Evolutionary conservation across 129 eudicot genomes (phyloP).

Genomic region (Chrysanthemum lavandulifolium): DNA sequence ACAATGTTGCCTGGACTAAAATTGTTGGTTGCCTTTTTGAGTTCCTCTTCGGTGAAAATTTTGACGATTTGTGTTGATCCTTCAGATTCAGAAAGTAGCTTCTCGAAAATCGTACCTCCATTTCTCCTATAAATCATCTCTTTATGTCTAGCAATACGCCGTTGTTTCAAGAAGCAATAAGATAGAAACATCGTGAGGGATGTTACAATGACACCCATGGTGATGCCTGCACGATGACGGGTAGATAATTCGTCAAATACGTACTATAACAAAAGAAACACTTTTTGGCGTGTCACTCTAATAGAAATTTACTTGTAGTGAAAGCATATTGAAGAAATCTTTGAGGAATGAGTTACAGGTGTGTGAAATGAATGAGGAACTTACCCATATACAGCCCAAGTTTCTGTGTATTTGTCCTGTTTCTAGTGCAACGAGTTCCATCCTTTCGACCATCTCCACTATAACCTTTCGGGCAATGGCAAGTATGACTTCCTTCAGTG

Average conservation of each 20-base stretch:
- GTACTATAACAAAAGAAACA: background rate
- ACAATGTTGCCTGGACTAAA: slow-evolving; percentile 7
- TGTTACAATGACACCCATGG: slow-evolving; percentile 14
- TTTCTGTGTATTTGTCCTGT: slow-evolving; percentile 4
- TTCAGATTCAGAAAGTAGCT: slow-evolving; percentile 26
- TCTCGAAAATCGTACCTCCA: slow-evolving; percentile 26
- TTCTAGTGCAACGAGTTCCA: slow-evolving; percentile 6
- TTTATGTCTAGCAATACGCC: slow-evolving; percentile 17
- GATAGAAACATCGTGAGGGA: slow-evolving; percentile 18
- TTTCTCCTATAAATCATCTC: slow-evolving; percentile 28
- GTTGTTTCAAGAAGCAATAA: slow-evolving; percentile 22
- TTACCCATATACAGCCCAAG: slow-evolving; percentile 23
- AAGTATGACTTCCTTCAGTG: slow-evolving; percentile 4
- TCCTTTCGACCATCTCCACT: slow-evolving; percentile 7
- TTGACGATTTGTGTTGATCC: slow-evolving; percentile 14
- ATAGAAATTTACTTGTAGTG: no score
- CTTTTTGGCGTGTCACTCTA: no score
- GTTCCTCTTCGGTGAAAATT: slow-evolving; percentile 29
- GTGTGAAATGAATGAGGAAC: background rate
- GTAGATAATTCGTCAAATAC: background rate
- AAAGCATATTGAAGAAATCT: no score
- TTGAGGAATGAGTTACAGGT: background rate
- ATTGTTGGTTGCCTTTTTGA: slow-evolving; percentile 28
- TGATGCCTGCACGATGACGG: slow-evolving; percentile 12
- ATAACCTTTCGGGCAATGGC: slow-evolving; percentile 5